phyloP scores from a whole-genome alignment of 2,329 filamentous ascomycete genomes.

The Arthroderma uncinatum region DNA sequence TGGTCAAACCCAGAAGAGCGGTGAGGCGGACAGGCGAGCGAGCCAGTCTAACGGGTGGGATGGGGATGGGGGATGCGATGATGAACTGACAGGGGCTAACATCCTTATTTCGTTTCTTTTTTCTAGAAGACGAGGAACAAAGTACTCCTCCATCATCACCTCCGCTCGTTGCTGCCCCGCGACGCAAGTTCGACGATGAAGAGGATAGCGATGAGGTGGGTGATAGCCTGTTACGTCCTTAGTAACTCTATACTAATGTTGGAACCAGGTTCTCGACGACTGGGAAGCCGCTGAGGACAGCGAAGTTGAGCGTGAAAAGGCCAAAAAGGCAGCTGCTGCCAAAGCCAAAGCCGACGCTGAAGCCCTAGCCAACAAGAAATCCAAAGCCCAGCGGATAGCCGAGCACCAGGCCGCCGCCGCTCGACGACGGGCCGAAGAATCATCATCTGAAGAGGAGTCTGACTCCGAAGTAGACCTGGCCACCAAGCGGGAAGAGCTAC shows the following conservation, averaged over 20 bases:
- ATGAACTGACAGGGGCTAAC: conserved; percentile 6
- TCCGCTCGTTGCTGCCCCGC: conserved; percentile 35
- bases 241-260: neutral
- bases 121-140: conserved; percentile 41
- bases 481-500: conserved; percentile 61
- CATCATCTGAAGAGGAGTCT: conserved; percentile 40
- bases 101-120: neutral
- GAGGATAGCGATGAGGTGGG: conserved; percentile 71
- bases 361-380: conserved; percentile 82
- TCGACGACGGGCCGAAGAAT: conserved; percentile 47
- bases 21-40: neutral
- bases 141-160: conserved; percentile 41
- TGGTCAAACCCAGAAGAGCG: neutral
- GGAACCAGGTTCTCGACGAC: conserved; percentile 68
- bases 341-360: conserved; percentile 85
- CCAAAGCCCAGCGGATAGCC: conserved; percentile 72
- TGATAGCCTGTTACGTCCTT: conserved; percentile 11
- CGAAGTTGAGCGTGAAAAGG: conserved; percentile 92
- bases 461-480: conserved; percentile 63
- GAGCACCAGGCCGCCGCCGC: conserved; percentile 59
- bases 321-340: conserved; percentile 68
- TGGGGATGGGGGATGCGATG: neutral
- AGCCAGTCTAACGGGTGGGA: neutral
- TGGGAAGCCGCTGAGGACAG: conserved; percentile 98
- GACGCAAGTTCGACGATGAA: conserved; percentile 81